Base-by-base conservation (phyloP, 23 red algal species). In the Gracilaria gracilis region DNA sequence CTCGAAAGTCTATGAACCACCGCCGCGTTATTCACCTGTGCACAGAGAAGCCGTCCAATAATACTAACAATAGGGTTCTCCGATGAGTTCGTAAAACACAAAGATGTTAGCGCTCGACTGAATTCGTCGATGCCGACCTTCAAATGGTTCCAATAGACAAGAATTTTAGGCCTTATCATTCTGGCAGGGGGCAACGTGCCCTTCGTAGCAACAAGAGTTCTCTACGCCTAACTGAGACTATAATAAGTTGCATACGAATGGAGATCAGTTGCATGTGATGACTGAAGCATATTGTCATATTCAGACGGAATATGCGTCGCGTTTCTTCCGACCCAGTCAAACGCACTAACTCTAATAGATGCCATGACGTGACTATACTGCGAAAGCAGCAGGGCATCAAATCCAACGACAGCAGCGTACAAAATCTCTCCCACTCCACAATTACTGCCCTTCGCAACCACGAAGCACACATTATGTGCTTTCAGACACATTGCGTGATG, bases 401-500 rank as follows among this genome's bases (percentile, higher is more conserved):
- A 75, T 6, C 44, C 0, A 46, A 75, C 44, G 9, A 46, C 9
- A 4, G 37, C 69, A 19, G 37, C 4, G 36, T 75, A 75, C 1
- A 75, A 5, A 21, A 75, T 75, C 23, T 44, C 69, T 44, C 37
- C 69, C 35, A 75, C 37, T 42, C 69, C 69, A 47, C 69, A 75
- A 27, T 40, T 40, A 71, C 69, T 47, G 4, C 69, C 69, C 29
- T 75, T 75, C 4, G 69, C 39, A 1, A 75, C 69, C 3, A 12
- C 33, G 44, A 75, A 75, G 44, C 66, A 71, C 5, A 75, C 36
- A 42, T 27, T 46, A 13, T n/a, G 42, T 46, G 69, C 36, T 46
- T 75, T 40, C 23, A 75, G 23, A 36, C 69, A 75, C 69, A 75
- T 75, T 21, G 69, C 69, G 5, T 75, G 69, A 27, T 75, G 69